Evolutionary conservation across 306 rosid species (phyloP).

Genomic region (Cucurbita argyrosperma): DNA sequence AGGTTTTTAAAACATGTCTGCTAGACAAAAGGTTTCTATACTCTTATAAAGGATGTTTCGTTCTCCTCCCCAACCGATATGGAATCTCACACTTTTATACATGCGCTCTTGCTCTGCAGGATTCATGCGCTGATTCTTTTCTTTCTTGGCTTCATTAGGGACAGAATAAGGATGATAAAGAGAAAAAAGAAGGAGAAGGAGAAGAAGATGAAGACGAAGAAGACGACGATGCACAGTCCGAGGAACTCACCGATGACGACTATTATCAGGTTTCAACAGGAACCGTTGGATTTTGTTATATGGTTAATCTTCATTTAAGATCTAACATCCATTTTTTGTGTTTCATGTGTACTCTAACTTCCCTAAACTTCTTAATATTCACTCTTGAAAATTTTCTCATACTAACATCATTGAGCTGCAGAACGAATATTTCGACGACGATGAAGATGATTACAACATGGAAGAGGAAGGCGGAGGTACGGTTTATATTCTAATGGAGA

Average conservation of each 20-base stretch:
- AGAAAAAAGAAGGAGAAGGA: slow-evolving; percentile 9
- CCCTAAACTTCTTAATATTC: neutral
- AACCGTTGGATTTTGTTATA: neutral
- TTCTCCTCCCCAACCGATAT: too few relatives aligned
- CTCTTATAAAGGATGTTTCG: too few relatives aligned
- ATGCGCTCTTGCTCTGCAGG: neutral
- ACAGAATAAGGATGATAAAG: neutral
- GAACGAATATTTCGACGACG: slow-evolving; percentile 7
- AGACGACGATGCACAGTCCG: neutral
- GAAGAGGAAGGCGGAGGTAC: slow-evolving; percentile 12
- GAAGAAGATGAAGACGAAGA: slow-evolving; percentile 5
- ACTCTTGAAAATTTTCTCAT: neutral
- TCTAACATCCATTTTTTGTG: neutral
- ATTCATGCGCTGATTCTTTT: neutral
- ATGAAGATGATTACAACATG: slow-evolving; percentile 12
- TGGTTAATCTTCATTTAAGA: neutral
- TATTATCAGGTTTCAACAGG: slow-evolving; percentile 3
- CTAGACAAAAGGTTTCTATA: too few relatives aligned
- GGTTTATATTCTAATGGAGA: neutral
- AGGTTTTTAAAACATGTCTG: too few relatives aligned
- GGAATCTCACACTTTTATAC: too few relatives aligned
- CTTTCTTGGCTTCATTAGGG: neutral
- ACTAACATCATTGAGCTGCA: neutral
- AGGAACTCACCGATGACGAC: slow-evolving; percentile 8
- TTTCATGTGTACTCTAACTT: neutral